Conservation (phyloP, 2,329 filamentous ascomycete genomes). For the Aspergillus fumigatiaffinis region DNA sequence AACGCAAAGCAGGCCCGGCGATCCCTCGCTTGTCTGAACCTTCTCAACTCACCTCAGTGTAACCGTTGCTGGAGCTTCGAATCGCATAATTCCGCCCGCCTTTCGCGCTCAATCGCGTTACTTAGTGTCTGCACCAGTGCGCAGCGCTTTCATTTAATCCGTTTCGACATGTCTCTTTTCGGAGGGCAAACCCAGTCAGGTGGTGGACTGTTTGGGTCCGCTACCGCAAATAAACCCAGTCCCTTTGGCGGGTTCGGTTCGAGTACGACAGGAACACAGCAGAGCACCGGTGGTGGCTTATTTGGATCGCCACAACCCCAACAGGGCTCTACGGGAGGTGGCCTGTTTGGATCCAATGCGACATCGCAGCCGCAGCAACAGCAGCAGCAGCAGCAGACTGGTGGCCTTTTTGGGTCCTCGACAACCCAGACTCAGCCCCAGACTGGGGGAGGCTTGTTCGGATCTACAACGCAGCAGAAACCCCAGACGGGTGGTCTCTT, state of each 20-base stretch:
- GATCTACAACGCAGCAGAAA: constrained; percentile 21
- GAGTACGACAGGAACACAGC: constrained; percentile 11
- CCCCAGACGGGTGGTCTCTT: constrained; percentile 23
- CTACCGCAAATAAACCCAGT: constrained; percentile 30
- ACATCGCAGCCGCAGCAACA: constrained; percentile 23
- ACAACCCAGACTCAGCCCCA: constrained; percentile 17
- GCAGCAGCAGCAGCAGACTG: constrained; percentile 30
- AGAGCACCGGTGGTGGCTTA: constrained; percentile 29
- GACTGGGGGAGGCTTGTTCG: constrained; percentile 37
- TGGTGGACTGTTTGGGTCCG: constrained; percentile 29
- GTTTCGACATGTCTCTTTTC: constrained; percentile 38
- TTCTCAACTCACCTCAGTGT: neutral
- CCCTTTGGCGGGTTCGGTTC: constrained; percentile 33
- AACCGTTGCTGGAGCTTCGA: neutral
- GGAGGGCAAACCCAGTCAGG: constrained; percentile 23
- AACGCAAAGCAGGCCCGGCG: neutral
- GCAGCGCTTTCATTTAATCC: neutral
- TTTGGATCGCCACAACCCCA: constrained; percentile 27
- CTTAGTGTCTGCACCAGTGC: neutral
- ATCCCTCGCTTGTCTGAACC: neutral
- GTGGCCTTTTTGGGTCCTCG: constrained; percentile 25
- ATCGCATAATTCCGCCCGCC: neutral
- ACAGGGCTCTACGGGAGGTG: constrained; percentile 19
- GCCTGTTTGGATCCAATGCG: constrained; percentile 23
- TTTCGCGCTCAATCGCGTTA: neutral